Percentiles rank a stretch among this genome's conserved stretches.
Evolutionary conservation across 2,329 filamentous ascomycete genomes (phyloP).

Genomic region (Helotiales sp.): DNA sequence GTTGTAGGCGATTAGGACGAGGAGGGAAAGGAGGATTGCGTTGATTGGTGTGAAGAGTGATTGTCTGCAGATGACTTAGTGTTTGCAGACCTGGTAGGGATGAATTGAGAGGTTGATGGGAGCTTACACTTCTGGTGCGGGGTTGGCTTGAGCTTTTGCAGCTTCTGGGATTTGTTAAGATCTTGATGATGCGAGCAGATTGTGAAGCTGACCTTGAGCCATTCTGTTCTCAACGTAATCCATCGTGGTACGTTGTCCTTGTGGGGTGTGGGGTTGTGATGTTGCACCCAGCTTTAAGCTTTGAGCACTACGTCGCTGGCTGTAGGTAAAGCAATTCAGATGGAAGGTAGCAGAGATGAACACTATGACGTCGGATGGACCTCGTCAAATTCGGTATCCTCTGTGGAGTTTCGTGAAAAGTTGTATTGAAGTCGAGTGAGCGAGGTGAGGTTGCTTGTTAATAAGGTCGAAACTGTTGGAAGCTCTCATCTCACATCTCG

Average conservation of each 20-base stretch:
- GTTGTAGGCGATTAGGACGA: conserved; percentile 59
- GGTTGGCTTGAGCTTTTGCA: conserved; percentile 31
- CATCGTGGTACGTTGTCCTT: conserved; percentile 21
- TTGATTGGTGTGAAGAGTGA: conserved; percentile 61
- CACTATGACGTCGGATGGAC: no score
- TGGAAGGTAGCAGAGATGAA: no score
- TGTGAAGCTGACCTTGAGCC: conserved; percentile 27
- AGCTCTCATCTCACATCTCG: not conserved
- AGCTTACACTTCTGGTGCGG: conserved; percentile 34
- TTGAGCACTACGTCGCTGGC: no score
- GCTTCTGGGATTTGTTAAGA: conserved; percentile 25
- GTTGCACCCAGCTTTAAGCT: no score
- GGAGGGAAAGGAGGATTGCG: conserved; percentile 55
- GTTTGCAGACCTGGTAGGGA: conserved; percentile 1
- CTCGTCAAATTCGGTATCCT: no score
- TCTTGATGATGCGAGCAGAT: not conserved
- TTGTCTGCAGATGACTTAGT: conserved; percentile 17
- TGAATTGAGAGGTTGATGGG: not conserved
- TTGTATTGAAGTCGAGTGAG: no score
- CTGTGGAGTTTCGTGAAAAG: no score
- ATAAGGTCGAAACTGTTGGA: not conserved
- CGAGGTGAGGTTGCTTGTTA: no score
- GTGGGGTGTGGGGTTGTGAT: not conserved
- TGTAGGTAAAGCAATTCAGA: no score
- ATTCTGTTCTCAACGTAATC: conserved; percentile 39